Base-by-base conservation (phyloP, 345 rosid species). In the Euphorbia pulcherrima region DNA sequence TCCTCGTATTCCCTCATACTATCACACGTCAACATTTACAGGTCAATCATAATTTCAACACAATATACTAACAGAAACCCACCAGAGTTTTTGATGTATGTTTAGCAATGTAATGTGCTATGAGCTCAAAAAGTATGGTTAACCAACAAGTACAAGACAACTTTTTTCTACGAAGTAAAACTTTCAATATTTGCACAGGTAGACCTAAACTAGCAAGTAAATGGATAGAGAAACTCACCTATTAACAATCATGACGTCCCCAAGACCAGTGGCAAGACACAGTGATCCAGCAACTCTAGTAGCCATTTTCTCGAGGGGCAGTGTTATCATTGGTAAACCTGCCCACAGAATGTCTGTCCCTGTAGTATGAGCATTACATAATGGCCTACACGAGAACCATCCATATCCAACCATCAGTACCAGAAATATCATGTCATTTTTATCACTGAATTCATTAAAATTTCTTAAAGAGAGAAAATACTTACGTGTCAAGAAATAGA, bases 321-420 rank as follows among this genome's bases (percentile, higher is more conserved):
- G 73, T n/a, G 97, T 95, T 76, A 95, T 86, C 92, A 95, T 92
- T 2, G 99, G 97, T 53, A 92, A 86, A 69, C 99, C 99, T 60
- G 99, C 99, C 99, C 99, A 95, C 21, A 95, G 72, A 10, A 95
- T 81, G 84, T 95, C 99, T 6, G 99, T 95, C 52, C 99, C 99
- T 0, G 97, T 95, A 39, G 99, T 95, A 79, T 95, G 99, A 7
- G 92, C 99, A 76, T 95, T 95, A 83, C 99, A 95, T 75, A 92
- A 77, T 61, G 99, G 99, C 81, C 98, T 93, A 6, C 56, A 65
- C 52, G 54, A 57, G 52, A 74, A 39, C n/a, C n/a, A n/a, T n/a
- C n/a, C n/a, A 46, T 52, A 6, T 37, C 51, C 48, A 65, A 51
- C 41, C 18, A 40, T 64, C 47, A 72, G n/a, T 24, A 46, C 16